Percentiles rank a stretch among this genome's conserved stretches.
Evolutionary conservation across 1,139 yeast genomes (phyloP).

Genomic region (Saccharomyces hybrid): DNA sequence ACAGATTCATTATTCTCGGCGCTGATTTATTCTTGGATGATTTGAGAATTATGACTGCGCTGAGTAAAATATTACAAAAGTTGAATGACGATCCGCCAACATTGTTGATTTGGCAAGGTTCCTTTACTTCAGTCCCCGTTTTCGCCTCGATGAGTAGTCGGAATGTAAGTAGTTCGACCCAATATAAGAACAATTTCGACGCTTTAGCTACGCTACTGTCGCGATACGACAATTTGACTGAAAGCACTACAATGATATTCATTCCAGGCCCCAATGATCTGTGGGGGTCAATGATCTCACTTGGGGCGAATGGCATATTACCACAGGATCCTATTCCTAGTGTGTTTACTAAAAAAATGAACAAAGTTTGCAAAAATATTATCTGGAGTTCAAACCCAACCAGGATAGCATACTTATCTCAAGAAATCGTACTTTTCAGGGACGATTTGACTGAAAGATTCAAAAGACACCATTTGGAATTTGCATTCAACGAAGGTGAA

Average conservation of each 20-base stretch:
- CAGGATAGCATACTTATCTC: conserved; percentile 68
- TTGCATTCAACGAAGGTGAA: conserved; percentile 38
- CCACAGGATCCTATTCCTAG: conserved; percentile 70
- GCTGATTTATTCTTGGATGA: conserved; percentile 65
- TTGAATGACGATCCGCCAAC: conserved; percentile 49
- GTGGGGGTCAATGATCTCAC: conserved; percentile 69
- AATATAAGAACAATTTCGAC: conserved; percentile 70
- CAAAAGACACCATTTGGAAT: conserved; percentile 57
- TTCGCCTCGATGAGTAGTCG: conserved; percentile 38
- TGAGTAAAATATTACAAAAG: conserved; percentile 49
- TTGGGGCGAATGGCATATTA: conserved; percentile 59
- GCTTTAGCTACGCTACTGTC: conserved; percentile 51
- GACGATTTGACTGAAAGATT: conserved; percentile 68
- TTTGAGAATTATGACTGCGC: conserved; percentile 47
- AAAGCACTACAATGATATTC: conserved; percentile 48
- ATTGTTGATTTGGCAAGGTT: conserved; percentile 56
- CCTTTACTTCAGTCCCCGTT: conserved; percentile 60
- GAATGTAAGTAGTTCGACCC: conserved; percentile 34
- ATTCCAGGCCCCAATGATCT: conserved; percentile 92
- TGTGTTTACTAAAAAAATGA: conserved; percentile 60
- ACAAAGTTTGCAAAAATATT: conserved; percentile 54
- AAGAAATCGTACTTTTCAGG: conserved; percentile 67
- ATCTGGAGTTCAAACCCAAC: conserved; percentile 75
- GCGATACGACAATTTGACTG: conserved; percentile 39
- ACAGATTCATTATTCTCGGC: conserved; percentile 63